Conservation (phyloP, 176 grass and related monocot species). For the Cenchrus americanus region DNA sequence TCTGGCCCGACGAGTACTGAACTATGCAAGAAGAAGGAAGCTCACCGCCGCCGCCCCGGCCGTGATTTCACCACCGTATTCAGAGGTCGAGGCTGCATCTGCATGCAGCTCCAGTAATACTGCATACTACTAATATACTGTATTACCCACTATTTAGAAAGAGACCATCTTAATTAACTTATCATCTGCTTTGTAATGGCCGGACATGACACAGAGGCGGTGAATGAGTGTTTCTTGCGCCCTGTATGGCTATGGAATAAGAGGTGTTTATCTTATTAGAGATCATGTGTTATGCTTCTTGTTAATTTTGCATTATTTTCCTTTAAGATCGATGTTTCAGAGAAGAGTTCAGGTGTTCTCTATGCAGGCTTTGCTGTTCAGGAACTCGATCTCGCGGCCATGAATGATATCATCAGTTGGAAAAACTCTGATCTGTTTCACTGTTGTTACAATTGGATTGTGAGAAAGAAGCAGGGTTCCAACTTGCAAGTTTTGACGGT, state of each 20-base stretch:
- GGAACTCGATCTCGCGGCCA: too few relatives aligned
- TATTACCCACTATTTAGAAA: not conserved
- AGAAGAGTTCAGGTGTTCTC: not conserved
- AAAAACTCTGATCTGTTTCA: not conserved
- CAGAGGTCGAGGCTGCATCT: not conserved
- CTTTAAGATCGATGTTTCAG: not conserved
- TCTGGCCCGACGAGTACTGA: slow-evolving; percentile 69
- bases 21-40: not conserved
- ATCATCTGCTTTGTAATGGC: slow-evolving; percentile 13
- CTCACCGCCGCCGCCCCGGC: slow-evolving; percentile 1
- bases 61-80: not conserved
- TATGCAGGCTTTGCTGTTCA: not conserved
- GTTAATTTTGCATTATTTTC: not conserved
- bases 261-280: not conserved
- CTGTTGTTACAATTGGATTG: not conserved
- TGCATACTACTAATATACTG: not conserved
- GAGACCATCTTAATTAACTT: not conserved
- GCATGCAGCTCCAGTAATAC: not conserved
- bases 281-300: not conserved
- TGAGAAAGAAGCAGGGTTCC: not conserved
- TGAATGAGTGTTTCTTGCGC: not conserved
- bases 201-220: not conserved
- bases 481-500: not conserved
- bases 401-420: too few relatives aligned
- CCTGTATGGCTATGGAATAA: slow-evolving; percentile 10